These are phyloP conservation scores for Rhypophila decipiens DNA, from an alignment of 495 filamentous ascomycete species.

Conservation along the genomic window DNA sequence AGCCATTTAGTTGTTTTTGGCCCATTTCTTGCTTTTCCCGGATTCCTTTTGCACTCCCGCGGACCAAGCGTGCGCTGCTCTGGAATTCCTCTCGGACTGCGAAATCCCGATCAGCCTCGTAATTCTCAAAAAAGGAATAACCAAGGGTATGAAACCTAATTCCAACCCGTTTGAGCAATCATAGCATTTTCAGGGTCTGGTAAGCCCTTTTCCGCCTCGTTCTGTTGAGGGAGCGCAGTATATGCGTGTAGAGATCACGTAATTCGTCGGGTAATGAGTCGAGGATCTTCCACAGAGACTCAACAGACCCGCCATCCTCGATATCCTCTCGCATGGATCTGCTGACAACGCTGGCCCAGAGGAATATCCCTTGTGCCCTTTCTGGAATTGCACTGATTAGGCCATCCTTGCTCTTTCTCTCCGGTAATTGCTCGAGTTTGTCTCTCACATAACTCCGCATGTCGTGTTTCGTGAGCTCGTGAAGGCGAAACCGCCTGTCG, in stretches of 20 bases:
- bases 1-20: neutral
- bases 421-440: constrained; percentile 16
- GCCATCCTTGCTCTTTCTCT: neutral
- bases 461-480: constrained; percentile 10
- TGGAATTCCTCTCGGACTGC: neutral
- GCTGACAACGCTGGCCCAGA: constrained; percentile 10
- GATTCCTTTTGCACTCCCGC: neutral
- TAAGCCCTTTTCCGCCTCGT: neutral
- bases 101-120: neutral
- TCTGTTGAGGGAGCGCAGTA: neutral
- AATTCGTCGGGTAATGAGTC: constrained; percentile 1
- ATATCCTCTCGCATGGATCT: constrained; percentile 2
- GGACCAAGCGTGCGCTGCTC: neutral
- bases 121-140: constrained; percentile 4
- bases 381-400: neutral
- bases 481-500: constrained; percentile 5
- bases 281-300: neutral
- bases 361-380: constrained; percentile 8
- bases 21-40: neutral
- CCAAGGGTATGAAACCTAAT: neutral
- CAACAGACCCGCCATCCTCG: neutral
- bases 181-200: neutral
- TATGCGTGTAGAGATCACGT: neutral
- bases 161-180: neutral
- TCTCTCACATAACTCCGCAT: constrained; percentile 14